phyloP scores from a whole-genome alignment of 345 rosid genomes.

The Capsella bursapastoris region DNA sequence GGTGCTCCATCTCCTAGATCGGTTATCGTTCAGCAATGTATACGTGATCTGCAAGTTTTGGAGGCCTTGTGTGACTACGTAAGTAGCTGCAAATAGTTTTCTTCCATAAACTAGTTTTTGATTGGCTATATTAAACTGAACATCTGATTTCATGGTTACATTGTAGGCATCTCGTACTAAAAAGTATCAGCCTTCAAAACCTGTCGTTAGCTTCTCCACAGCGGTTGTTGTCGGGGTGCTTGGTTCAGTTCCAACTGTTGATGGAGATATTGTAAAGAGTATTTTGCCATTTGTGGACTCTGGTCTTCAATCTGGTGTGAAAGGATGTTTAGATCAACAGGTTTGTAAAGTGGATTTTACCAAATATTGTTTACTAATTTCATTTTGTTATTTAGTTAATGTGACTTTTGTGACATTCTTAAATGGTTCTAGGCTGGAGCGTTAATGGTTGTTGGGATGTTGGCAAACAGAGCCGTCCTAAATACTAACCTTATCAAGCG shows the following conservation, averaged over 20 bases:
- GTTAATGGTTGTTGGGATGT: conserved; percentile 78
- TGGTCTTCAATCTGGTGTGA: conserved; percentile 67
- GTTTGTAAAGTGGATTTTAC: conserved; percentile 47
- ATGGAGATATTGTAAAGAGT: conserved; percentile 71
- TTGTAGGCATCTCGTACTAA: conserved; percentile 72
- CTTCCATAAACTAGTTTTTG: not conserved
- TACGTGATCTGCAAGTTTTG: conserved; percentile 79
- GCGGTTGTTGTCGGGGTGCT: conserved; percentile 81
- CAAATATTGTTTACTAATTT: conserved; percentile 8
- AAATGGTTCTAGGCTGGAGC: conserved; percentile 75
- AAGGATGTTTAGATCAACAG: conserved; percentile 75
- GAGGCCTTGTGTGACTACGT: conserved; percentile 85
- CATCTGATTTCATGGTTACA: conserved; percentile 31
- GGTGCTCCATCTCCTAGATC: conserved; percentile 91
- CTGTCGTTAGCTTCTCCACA: conserved; percentile 70
- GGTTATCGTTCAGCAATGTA: conserved; percentile 87
- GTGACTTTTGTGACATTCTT: not conserved
- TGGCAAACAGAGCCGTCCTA: conserved; percentile 70
- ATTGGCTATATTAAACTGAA: conserved; percentile 1
- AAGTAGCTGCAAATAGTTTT: conserved; percentile 42
- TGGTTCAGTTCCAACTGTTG: conserved; percentile 63
- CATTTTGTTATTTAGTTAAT: conserved; percentile 14
- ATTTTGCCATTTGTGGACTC: conserved; percentile 78
- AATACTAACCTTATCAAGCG: conserved; percentile 75
- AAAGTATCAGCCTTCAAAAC: conserved; percentile 70